These are phyloP conservation scores for Fagus sylvatica DNA, from an alignment of 306 rosid genomes.

Conservation along the genomic window DNA sequence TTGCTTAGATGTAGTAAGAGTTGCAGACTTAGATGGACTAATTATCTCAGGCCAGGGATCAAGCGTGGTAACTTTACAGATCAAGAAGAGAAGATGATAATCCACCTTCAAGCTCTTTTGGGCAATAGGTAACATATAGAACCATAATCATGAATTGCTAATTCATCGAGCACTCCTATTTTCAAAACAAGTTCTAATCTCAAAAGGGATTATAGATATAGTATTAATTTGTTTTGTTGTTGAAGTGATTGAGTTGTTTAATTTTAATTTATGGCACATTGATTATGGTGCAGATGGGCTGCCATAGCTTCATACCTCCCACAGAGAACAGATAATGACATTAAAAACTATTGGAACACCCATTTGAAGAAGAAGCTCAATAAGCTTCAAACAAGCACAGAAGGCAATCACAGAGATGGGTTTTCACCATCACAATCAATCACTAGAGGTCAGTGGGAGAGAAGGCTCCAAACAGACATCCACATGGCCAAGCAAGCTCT, in stretches of 20 bases:
- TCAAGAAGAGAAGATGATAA: slow-evolving; percentile 92
- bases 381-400: slow-evolving; percentile 44
- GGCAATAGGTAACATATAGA: slow-evolving; percentile 73
- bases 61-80: slow-evolving; percentile 88
- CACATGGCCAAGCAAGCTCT: slow-evolving; percentile 81
- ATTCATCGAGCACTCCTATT: background rate
- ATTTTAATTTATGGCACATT: slow-evolving; percentile 20
- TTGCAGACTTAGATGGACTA: slow-evolving; percentile 94
- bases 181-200: too few species aligned
- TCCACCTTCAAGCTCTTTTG: slow-evolving; percentile 94
- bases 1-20: slow-evolving; percentile 87
- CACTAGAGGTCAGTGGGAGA: slow-evolving; percentile 94
- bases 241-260: slow-evolving; percentile 4
- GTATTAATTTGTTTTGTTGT: background rate
- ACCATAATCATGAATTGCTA: too few species aligned
- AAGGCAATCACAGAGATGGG: slow-evolving; percentile 29
- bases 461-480: slow-evolving; percentile 87
- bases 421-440: slow-evolving; percentile 43
- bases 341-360: slow-evolving; percentile 94
- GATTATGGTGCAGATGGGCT: slow-evolving; percentile 75
- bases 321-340: slow-evolving; percentile 94
- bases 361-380: slow-evolving; percentile 79
- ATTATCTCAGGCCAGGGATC: slow-evolving; percentile 91
- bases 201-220: too few species aligned
- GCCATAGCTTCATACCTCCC: slow-evolving; percentile 98